Base-by-base conservation (phyloP, 2,329 filamentous ascomycete genomes). In the Diaporthe citriasiana region DNA sequence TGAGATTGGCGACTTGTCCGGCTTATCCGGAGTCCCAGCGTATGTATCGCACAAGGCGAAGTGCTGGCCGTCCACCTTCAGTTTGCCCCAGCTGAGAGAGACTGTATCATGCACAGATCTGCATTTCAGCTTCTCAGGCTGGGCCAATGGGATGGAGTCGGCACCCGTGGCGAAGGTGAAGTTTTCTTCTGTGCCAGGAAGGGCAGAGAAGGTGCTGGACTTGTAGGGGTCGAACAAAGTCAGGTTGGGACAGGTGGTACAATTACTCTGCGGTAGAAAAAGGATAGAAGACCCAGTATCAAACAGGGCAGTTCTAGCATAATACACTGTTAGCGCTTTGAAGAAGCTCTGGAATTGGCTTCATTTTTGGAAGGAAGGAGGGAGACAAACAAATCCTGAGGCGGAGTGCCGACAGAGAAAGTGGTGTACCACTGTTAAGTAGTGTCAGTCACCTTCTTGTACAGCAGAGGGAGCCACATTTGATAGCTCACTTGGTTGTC, bases 31-130 rank as follows among this genome's bases (percentile, higher is more conserved):
- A 10, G 77, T 76, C 1, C 78, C 74, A 8, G 78, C 76, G 76
- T 81, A 83, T 10, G 73, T 71, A 47, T 82, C 77, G 71, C 80
- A 82, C 12, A 82, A 76, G 10, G 82, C 66, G 50, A 83, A 81
- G 19, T 78, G 63, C 75, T 83, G 81, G 69, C 76, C 74, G 9
- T 69, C 30, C 0, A 78, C 76, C 1, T 69, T 33, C 22, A 80
- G 74, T 19, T 75, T 75, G 47, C 72, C 77, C 25, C 73, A 71
- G 7, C 45, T 72, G 56, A 83, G 78, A 45, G 77, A 73, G 22
- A 83, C 78, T 2, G 75, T 77, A 74, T 84, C 82, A 10, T 79
- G 78, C 17, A 80, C 79, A 1, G 77, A 63, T 22, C 70, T 76
- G 59, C 82, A 81, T 33, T 76, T 77, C 0, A 78, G 77, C 3